Percentiles rank a stretch among this genome's conserved stretches.
Conservation (phyloP, 2,329 filamentous ascomycete species). For the Colletotrichum sansevieriae region DNA sequence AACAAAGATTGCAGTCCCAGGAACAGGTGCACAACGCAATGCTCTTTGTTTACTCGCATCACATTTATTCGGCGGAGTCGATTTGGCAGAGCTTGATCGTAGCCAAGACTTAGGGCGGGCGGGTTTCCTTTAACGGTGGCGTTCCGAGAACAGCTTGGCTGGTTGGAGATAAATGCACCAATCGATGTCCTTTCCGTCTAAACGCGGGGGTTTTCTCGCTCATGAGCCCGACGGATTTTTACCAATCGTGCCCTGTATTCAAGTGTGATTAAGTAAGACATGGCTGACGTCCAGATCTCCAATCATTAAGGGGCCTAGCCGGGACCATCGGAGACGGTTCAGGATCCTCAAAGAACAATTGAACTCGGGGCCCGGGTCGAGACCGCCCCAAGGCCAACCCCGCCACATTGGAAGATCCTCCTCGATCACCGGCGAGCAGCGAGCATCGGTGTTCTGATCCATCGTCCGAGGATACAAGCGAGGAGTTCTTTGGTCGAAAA, state of each 20-base stretch:
- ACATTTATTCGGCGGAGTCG: neutral
- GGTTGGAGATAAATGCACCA: constrained; percentile 18
- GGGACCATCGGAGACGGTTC: constrained; percentile 18
- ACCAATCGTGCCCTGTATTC: neutral
- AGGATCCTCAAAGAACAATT: constrained; percentile 32
- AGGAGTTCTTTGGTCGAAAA: constrained; percentile 17
- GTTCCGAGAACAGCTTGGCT: constrained; percentile 26
- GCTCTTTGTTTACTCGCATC: constrained; percentile 27
- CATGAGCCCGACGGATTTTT: neutral
- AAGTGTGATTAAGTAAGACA: constrained; percentile 25
- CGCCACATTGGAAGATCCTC: constrained; percentile 30
- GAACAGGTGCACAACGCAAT: neutral
- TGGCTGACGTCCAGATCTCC: constrained; percentile 20
- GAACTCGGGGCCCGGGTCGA: constrained; percentile 20
- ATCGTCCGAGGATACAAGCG: constrained; percentile 12
- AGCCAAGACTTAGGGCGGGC: constrained; percentile 12
- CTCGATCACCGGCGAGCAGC: constrained; percentile 20
- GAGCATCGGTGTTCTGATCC: constrained; percentile 11
- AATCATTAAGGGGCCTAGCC: constrained; percentile 16
- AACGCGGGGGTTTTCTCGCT: neutral
- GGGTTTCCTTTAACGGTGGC: constrained; percentile 7
- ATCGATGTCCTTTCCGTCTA: constrained; percentile 10
- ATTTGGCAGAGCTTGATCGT: constrained; percentile 2
- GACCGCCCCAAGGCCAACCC: constrained; percentile 26
- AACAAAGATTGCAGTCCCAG: neutral